A percentile compares a stretch with the other conserved stretches of the same genome.
Conservation (phyloP, 2,329 filamentous ascomycete genomes). For the Keithomyces neogunnii region DNA sequence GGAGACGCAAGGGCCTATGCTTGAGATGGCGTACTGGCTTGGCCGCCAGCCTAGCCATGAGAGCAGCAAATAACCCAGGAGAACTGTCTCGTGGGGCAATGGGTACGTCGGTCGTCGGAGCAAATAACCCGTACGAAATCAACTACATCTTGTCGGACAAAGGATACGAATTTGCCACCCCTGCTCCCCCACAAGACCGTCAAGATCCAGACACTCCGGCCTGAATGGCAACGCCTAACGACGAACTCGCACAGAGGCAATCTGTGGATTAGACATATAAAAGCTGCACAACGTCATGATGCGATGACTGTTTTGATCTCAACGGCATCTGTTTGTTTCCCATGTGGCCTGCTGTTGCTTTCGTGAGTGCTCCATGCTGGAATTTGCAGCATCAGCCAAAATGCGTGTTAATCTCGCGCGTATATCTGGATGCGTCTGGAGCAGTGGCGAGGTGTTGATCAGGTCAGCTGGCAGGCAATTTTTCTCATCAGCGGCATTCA, state of each 20-base stretch:
- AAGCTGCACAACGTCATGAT: no score
- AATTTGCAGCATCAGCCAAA: not conserved
- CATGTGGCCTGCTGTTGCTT: not conserved
- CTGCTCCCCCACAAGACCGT: no score
- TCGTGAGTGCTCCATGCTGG: not conserved
- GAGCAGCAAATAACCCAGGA: not conserved
- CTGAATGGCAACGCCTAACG: not conserved
- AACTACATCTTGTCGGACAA: not conserved
- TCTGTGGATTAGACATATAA: no score
- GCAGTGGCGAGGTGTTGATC: not conserved
- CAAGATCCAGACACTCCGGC: no score
- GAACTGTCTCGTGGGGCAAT: not conserved
- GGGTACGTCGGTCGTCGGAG: not conserved
- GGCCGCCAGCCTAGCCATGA: not conserved
- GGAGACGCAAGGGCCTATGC: not conserved
- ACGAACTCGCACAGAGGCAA: no score
- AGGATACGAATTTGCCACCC: not conserved
- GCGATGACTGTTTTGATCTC: not conserved
- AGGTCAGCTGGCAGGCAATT: not conserved
- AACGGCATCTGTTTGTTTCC: not conserved
- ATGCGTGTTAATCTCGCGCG: not conserved
- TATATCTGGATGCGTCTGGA: not conserved
- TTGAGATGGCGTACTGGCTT: slow-evolving; percentile 1
- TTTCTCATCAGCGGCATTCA: not conserved
- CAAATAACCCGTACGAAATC: not conserved